Evolutionary conservation across 2,329 filamentous ascomycete genomes (phyloP).

Genomic region (Xylariaceae sp.): DNA sequence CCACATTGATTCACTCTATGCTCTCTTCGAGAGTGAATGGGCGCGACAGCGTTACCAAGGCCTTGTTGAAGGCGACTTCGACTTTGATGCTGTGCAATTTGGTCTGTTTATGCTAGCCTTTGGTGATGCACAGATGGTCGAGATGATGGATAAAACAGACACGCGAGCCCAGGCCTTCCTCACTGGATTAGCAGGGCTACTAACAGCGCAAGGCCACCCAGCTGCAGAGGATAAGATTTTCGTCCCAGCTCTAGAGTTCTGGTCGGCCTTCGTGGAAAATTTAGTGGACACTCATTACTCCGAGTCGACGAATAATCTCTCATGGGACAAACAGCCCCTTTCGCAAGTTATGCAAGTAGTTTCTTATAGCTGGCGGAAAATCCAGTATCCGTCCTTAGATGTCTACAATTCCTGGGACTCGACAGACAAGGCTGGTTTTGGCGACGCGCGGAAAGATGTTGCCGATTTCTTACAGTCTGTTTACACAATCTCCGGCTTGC

Average conservation of each 20-base stretch:
- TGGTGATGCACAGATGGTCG: conserved; percentile 68
- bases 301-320: conserved; percentile 51
- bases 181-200: conserved; percentile 66
- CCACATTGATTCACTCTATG: conserved; percentile 63
- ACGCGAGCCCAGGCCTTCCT: conserved; percentile 61
- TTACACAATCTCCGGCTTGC: conserved; percentile 65
- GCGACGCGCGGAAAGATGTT: conserved; percentile 79
- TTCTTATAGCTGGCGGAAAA: conserved; percentile 71
- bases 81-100: conserved; percentile 70
- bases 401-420: conserved; percentile 72
- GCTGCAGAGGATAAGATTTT: conserved; percentile 78
- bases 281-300: conserved; percentile 65
- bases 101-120: conserved; percentile 72
- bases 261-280: conserved; percentile 77
- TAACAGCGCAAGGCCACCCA: conserved; percentile 70
- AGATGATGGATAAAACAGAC: conserved; percentile 61
- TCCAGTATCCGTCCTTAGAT: conserved; percentile 68
- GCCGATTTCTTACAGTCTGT: conserved; percentile 77
- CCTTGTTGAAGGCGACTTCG: conserved; percentile 65
- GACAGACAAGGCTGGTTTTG: conserved; percentile 70
- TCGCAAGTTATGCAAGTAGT: conserved; percentile 68
- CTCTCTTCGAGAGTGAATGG: conserved; percentile 68
- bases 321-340: conserved; percentile 66
- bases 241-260: conserved; percentile 78
- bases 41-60: conserved; percentile 61